A percentile compares a stretch with the other conserved stretches of the same genome.
phyloP scores from a whole-genome alignment of 441 rosid species.

The Isatis lusitanica region DNA sequence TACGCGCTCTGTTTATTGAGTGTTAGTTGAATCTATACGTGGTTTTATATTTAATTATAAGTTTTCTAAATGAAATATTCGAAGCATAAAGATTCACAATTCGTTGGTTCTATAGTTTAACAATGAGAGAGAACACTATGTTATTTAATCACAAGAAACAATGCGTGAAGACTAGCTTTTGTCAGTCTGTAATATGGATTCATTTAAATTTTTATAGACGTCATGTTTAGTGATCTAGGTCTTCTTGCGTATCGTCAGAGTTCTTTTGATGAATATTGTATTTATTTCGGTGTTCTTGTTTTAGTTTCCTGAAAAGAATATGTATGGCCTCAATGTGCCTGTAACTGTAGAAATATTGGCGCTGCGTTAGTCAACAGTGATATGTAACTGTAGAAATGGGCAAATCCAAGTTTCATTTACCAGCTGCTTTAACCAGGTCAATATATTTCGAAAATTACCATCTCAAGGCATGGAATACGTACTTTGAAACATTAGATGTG shows the following conservation, averaged over 20 bases:
- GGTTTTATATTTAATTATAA: background rate
- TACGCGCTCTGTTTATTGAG: background rate
- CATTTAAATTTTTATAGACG: background rate
- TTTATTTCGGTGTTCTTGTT: background rate
- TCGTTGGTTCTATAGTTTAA: too few relatives aligned
- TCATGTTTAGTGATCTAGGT: background rate
- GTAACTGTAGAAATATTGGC: too few relatives aligned
- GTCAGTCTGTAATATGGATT: background rate
- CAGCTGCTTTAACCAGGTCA: background rate
- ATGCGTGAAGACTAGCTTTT: too few relatives aligned
- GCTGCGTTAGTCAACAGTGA: background rate
- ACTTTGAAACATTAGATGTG: background rate
- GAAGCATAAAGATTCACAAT: too few relatives aligned
- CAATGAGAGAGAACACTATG: too few relatives aligned
- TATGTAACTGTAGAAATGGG: background rate
- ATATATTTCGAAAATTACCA: background rate
- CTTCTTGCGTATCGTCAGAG: background rate
- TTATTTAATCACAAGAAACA: too few relatives aligned
- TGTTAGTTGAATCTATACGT: background rate
- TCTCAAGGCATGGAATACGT: background rate
- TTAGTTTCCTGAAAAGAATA: background rate
- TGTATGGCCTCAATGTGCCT: background rate
- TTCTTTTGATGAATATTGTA: background rate
- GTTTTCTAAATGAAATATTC: too few relatives aligned
- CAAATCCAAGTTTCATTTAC: background rate